Evolutionary conservation across 73 alveolate species (phyloP), one percentile per base, ranked within the genome.

Genomic region (Blepharisma japonicum): DNA sequence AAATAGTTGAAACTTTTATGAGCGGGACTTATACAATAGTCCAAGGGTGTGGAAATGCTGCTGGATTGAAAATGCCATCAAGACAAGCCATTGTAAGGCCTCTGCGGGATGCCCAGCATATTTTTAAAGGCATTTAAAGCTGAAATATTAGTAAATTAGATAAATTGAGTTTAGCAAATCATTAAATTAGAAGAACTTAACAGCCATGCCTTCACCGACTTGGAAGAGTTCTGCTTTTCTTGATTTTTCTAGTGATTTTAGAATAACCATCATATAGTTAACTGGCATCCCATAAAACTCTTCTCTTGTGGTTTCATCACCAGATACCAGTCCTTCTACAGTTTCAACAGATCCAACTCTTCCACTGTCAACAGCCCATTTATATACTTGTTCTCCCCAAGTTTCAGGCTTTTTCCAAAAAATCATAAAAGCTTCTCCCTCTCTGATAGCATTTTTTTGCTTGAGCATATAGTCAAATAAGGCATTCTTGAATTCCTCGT

Each of bases 211-310:
- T 8, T 61, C 74, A 2, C 74, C 74, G 23, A 61, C 74, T 20
- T n/a, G n/a, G 5, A 61, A 61, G 47, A 61, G 14, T 5, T 61
- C 74, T 14, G 74, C 74, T 25, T 61, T 61, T 61, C 23, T 61
- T 25, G 74, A 61, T 25, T 61, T 61, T 61, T 61, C 50, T 39
- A 61, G 47, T 14, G 74, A 14, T 61, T 5, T 61, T 18, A 61
- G 48, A n/a, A 61, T 39, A 20, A 14, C 49, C 14, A 61, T 18
- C 18, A 39, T 39, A 25, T 18, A 61, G 47, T 61, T 61, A 11
- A 61, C 46, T 18, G 74, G 74, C 74, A 61, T 61, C 14, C 46
- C 74, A 61, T 61, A 61, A 25, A 61, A 61, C 74, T 61, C 74
- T 61, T 61, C 74, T 2, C 50, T 9, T 18, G 74, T 61, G 23